These are phyloP conservation scores for Pseudotulostoma volvatum DNA, from an alignment of 495 filamentous ascomycete genomes.

Conservation along the genomic window DNA sequence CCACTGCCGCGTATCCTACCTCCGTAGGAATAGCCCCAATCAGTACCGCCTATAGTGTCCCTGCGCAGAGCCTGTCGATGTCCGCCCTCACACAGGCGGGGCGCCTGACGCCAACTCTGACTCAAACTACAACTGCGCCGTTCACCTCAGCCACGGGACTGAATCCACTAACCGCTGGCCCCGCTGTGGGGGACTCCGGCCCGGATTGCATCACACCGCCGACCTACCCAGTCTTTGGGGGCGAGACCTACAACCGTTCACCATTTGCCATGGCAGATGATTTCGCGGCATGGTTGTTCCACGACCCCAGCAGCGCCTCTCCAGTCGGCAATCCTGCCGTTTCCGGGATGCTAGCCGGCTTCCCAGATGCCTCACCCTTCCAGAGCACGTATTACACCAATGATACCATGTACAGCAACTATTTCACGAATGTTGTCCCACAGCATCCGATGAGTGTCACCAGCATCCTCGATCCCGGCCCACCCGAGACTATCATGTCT, in stretches of 20 bases:
- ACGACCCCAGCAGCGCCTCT: conserved; percentile 31
- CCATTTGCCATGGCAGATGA: conserved; percentile 83
- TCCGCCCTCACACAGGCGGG: conserved; percentile 1
- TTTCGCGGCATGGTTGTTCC: conserved; percentile 84
- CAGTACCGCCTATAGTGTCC: conserved; percentile 11
- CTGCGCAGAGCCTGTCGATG: conserved; percentile 4
- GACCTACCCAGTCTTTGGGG: conserved; percentile 74
- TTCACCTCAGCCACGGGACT: conserved; percentile 7
- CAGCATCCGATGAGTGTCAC: conserved; percentile 85
- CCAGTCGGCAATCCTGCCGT: conserved; percentile 17
- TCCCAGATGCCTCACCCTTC: conserved; percentile 30
- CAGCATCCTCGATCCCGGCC: conserved; percentile 69
- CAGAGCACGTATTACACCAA: conserved; percentile 27
- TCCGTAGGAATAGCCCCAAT: conserved; percentile 14
- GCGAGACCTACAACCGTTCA: conserved; percentile 65
- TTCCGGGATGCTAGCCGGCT: conserved; percentile 26
- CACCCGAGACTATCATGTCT: conserved; percentile 64
- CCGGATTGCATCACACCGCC: conserved; percentile 52
- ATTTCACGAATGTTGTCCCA: conserved; percentile 21
- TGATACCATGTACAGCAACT: conserved; percentile 23
- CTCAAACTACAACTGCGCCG: neutral
- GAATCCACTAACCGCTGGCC: conserved; percentile 14
- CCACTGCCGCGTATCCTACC: conserved; percentile 12
- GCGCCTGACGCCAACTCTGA: too few species aligned
- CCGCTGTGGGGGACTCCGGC: conserved; percentile 20